Evolutionary conservation across 164 flowering plant genomes (phyloP).

Genomic region (Nelumbo lutea): DNA sequence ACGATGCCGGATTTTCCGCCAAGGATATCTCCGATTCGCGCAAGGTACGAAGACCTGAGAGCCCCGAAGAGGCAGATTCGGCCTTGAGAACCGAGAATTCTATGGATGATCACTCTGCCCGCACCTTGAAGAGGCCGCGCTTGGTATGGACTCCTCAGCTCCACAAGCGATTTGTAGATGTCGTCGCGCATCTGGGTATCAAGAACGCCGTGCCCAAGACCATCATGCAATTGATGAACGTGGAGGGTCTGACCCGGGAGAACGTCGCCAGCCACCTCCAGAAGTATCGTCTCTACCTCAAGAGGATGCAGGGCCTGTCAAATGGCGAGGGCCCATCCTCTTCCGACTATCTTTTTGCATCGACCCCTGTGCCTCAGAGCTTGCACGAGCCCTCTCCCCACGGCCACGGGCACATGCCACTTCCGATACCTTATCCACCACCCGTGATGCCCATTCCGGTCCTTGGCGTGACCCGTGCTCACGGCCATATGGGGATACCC

Average conservation of each 20-base stretch:
- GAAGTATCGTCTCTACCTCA: slow-evolving; percentile 18
- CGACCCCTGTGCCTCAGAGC: slow-evolving; percentile 57
- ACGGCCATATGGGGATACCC: slow-evolving; percentile 39
- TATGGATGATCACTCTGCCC: slow-evolving; percentile 28
- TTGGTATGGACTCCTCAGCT: slow-evolving; percentile 23
- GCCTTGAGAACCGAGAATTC: slow-evolving; percentile 28
- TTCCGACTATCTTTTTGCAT: slow-evolving; percentile 54
- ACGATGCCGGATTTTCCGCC: slow-evolving; percentile 19
- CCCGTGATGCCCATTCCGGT: slow-evolving; percentile 31
- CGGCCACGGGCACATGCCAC: slow-evolving; percentile 22
- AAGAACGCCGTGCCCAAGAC: slow-evolving; percentile 21
- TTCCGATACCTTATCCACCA: slow-evolving; percentile 36
- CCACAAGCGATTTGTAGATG: slow-evolving; percentile 23
- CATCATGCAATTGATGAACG: slow-evolving; percentile 25
- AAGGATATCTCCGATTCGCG: slow-evolving; percentile 28
- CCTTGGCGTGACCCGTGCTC: slow-evolving; percentile 31
- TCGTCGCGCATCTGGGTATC: slow-evolving; percentile 20
- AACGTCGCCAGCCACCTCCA: slow-evolving; percentile 24
- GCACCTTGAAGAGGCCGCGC: slow-evolving; percentile 13
- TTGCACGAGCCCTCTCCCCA: slow-evolving; percentile 27
- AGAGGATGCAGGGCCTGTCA: slow-evolving; percentile 25
- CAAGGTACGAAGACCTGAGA: slow-evolving; percentile 35
- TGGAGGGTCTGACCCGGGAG: slow-evolving; percentile 21
- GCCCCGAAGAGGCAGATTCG: slow-evolving; percentile 51
- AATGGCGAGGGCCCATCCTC: slow-evolving; percentile 43